Conservation (phyloP, 768 basidiomycete genomes). For the Daedaleopsis nitida region DNA sequence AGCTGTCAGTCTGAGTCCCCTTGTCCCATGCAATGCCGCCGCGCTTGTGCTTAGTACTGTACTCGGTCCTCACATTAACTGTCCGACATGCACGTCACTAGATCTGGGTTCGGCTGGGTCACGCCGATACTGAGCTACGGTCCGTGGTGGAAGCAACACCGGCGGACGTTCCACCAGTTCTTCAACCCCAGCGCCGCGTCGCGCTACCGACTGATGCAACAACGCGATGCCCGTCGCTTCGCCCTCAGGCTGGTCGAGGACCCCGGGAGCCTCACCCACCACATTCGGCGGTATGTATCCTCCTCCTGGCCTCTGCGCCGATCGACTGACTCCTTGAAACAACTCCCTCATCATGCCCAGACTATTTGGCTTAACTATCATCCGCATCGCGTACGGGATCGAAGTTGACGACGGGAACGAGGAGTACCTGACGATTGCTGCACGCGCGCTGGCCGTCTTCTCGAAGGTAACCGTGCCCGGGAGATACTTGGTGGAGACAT, state of each 20-base stretch:
- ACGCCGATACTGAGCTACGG: slow-evolving; percentile 5
- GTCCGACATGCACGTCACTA: background rate
- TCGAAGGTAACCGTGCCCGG: slow-evolving; percentile 21
- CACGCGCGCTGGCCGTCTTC: slow-evolving; percentile 7
- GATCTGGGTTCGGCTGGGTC: slow-evolving; percentile 3
- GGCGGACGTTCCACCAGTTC: slow-evolving; percentile 13
- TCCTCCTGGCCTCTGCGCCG: background rate
- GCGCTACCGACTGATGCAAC: background rate
- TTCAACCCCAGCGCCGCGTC: slow-evolving; percentile 1
- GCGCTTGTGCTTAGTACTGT: too few species aligned
- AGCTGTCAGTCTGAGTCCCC: background rate
- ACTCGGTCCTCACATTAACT: background rate
- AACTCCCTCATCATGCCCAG: background rate
- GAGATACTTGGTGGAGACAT: slow-evolving; percentile 29
- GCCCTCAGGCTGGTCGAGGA: slow-evolving; percentile 1
- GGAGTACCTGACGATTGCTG: slow-evolving; percentile 7
- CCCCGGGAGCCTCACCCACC: slow-evolving; percentile 4
- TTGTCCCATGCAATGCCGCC: background rate
- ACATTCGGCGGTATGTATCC: slow-evolving; percentile 5
- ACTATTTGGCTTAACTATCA: background rate
- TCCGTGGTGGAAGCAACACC: slow-evolving; percentile 7
- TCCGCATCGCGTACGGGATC: slow-evolving; percentile 13
- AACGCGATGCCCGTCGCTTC: slow-evolving; percentile 1
- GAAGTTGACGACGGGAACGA: slow-evolving; percentile 9
- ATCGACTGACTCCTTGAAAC: background rate